Evolutionary conservation across 225 moss, liverwort and hornwort species (phyloP).

Genomic region (Lunularia cruciata): DNA sequence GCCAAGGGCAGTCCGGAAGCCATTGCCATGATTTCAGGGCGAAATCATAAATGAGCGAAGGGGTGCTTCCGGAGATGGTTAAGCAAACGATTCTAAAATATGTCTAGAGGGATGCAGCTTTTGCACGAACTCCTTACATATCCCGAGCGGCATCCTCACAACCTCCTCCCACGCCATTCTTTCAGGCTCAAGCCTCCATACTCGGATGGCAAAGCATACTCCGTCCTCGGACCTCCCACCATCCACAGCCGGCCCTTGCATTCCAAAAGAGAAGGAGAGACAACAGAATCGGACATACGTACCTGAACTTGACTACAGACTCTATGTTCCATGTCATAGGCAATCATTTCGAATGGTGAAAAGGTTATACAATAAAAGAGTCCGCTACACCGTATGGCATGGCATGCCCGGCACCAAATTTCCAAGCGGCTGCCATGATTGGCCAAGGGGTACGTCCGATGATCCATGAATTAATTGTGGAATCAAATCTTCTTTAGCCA

Average conservation of each 20-base stretch:
- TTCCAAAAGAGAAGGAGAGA: constrained; percentile 73
- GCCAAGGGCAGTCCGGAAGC: constrained; percentile 64
- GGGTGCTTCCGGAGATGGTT: constrained; percentile 66
- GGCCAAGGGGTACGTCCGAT: constrained; percentile 76
- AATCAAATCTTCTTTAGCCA: constrained; percentile 70
- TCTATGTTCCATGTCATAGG: constrained; percentile 55
- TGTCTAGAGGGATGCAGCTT: constrained; percentile 72
- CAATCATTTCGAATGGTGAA: constrained; percentile 71
- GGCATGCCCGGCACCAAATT: constrained; percentile 73
- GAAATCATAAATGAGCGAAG: constrained; percentile 70
- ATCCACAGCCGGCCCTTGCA: constrained; percentile 64
- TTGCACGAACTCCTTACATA: constrained; percentile 63
- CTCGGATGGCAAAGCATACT: constrained; percentile 56
- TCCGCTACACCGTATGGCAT: constrained; percentile 63
- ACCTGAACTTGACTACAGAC: constrained; percentile 63
- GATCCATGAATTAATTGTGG: constrained; percentile 52
- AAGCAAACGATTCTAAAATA: constrained; percentile 69
- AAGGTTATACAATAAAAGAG: constrained; percentile 73
- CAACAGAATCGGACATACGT: constrained; percentile 67
- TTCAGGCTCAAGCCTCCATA: constrained; percentile 71
- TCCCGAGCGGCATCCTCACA: constrained; percentile 69
- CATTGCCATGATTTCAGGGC: constrained; percentile 67
- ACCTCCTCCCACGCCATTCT: constrained; percentile 69
- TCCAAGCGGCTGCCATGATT: constrained; percentile 81
- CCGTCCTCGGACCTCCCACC: constrained; percentile 81